Evolutionary conservation across 139 green algal species (phyloP).

Genomic region (Microglena sp.): DNA sequence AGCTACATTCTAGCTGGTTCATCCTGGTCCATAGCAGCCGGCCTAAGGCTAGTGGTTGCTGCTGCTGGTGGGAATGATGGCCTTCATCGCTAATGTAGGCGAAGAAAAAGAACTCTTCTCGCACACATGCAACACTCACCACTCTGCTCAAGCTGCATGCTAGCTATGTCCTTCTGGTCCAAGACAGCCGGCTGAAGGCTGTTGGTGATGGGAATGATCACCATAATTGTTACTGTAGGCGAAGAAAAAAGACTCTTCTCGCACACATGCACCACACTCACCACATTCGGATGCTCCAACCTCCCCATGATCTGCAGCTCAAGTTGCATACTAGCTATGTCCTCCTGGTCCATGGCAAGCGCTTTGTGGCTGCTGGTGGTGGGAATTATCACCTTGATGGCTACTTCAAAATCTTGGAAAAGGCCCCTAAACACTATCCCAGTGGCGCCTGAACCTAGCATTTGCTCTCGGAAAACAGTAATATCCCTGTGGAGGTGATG

Average conservation of each 20-base stretch:
- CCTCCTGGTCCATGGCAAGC: constrained; percentile 5
- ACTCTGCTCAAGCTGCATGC: constrained; percentile 20
- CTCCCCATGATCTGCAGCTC: constrained; percentile 18
- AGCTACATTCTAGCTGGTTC: too few relatives aligned
- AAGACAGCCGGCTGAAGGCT: too few relatives aligned
- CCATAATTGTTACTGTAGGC: too few relatives aligned
- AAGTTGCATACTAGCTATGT: constrained; percentile 7
- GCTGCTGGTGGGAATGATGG: too few relatives aligned
- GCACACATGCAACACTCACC: constrained; percentile 25
- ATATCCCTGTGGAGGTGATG: constrained; percentile 2
- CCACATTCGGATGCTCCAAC: constrained; percentile 40
- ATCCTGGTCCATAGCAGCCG: too few relatives aligned
- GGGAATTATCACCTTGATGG: constrained; percentile 12
- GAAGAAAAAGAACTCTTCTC: too few relatives aligned
- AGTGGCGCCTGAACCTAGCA: constrained; percentile 3
- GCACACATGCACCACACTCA: constrained; percentile 27
- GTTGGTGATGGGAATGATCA: too few relatives aligned
- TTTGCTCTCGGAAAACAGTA: not conserved
- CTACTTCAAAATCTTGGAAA: not conserved
- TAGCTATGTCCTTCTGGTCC: too few relatives aligned
- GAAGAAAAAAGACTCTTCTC: too few relatives aligned
- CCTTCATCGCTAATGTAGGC: too few relatives aligned
- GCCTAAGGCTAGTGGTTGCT: too few relatives aligned
- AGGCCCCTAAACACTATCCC: constrained; percentile 2
- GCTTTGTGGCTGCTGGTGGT: not conserved